These are phyloP conservation scores for Artomyces pyxidatus DNA, from an alignment of 768 basidiomycete genomes.

Conservation along the genomic window DNA sequence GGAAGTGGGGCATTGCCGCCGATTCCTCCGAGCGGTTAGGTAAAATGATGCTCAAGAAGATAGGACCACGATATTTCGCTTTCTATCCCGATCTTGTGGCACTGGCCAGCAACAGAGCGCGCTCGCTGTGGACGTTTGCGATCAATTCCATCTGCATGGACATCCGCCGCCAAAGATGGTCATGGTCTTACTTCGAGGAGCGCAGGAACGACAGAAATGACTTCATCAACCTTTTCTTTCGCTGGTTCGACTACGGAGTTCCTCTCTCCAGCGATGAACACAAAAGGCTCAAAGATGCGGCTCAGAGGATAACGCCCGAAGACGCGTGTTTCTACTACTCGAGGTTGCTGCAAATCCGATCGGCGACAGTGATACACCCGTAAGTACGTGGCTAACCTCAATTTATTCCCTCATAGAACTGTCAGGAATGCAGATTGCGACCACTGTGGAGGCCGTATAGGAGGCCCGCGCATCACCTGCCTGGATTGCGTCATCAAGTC, in stretches of 20 bases:
- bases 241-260: background rate
- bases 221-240: background rate
- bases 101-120: slow-evolving; percentile 2
- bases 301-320: background rate
- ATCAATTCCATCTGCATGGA: slow-evolving; percentile 4
- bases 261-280: background rate
- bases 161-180: slow-evolving; percentile 10
- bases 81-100: slow-evolving; percentile 5
- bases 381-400: background rate
- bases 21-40: background rate
- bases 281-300: background rate
- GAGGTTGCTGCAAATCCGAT: background rate
- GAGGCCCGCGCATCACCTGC: background rate
- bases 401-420: background rate
- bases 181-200: slow-evolving; percentile 14
- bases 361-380: background rate
- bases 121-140: slow-evolving; percentile 12
- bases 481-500: background rate
- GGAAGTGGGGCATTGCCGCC: background rate
- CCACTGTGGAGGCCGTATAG: background rate
- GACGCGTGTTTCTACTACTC: background rate
- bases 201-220: slow-evolving; percentile 6
- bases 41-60: slow-evolving; percentile 10
- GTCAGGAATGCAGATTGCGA: background rate
- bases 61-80: slow-evolving; percentile 2